A percentile compares a stretch with the other conserved stretches of the same genome.
Conservation (phyloP, 352 stramenopile genomes). For the Phytophthora boehmeriae region DNA sequence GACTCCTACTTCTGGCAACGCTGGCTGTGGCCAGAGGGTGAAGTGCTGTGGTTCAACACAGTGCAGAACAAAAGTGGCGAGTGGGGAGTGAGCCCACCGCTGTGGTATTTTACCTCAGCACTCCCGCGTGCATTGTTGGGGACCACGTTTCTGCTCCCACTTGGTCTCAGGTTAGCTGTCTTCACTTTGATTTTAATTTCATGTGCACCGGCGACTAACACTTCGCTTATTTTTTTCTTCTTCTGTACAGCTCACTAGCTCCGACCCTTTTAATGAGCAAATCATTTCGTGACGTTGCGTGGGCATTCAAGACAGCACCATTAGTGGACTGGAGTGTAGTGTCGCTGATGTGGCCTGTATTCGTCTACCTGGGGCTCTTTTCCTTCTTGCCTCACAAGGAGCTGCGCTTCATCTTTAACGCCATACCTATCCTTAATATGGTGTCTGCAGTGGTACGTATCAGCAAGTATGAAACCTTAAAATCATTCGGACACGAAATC, state of each 20-base stretch:
- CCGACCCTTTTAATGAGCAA: slow-evolving; percentile 41
- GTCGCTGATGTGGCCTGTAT: slow-evolving; percentile 65
- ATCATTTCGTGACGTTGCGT: slow-evolving; percentile 50
- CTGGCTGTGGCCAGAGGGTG: slow-evolving; percentile 97
- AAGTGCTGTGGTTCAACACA: slow-evolving; percentile 97
- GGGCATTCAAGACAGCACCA: slow-evolving; percentile 41
- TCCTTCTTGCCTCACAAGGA: slow-evolving; percentile 98
- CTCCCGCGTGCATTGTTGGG: slow-evolving; percentile 90
- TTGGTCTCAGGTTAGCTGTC: slow-evolving; percentile 68
- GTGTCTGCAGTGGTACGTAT: slow-evolving; percentile 85
- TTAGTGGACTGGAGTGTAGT: slow-evolving; percentile 59
- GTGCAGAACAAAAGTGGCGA: slow-evolving; percentile 97
- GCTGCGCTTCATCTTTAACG: slow-evolving; percentile 97
- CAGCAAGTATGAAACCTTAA: too few relatives aligned
- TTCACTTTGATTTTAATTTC: background rate
- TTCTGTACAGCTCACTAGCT: slow-evolving; percentile 46
- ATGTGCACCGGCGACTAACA: background rate
- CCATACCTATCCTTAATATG: slow-evolving; percentile 96
- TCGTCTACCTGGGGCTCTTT: slow-evolving; percentile 94
- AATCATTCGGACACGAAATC: too few relatives aligned
- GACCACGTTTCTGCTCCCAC: slow-evolving; percentile 83
- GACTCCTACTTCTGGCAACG: slow-evolving; percentile 96
- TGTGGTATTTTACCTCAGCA: slow-evolving; percentile 97
- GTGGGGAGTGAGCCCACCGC: slow-evolving; percentile 95
- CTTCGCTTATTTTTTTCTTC: slow-evolving; percentile 4